A percentile compares a stretch with the other conserved stretches of the same genome.
Evolutionary conservation across 257 asterid species (phyloP).

Genomic region (Nicotiana otophora): DNA sequence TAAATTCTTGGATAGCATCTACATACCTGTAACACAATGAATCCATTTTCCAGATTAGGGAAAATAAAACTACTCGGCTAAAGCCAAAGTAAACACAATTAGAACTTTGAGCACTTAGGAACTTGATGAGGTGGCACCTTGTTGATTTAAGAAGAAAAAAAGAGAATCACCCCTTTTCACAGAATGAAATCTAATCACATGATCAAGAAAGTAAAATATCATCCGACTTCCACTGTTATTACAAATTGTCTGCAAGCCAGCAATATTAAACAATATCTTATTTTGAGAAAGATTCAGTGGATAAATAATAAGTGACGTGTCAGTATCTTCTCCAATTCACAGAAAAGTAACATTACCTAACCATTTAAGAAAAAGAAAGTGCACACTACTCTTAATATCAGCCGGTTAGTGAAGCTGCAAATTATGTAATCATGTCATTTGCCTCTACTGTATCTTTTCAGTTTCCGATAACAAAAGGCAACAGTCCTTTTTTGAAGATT

Average conservation of each 20-base stretch:
- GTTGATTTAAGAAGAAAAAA: background rate
- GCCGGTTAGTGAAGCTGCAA: background rate
- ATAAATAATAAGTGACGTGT: background rate
- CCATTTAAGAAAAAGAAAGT: background rate
- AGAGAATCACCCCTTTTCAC: background rate
- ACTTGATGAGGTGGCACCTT: background rate
- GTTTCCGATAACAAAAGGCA: background rate
- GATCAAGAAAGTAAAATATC: background rate
- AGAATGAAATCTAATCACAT: background rate
- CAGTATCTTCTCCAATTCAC: background rate
- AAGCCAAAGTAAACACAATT: background rate
- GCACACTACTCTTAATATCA: background rate
- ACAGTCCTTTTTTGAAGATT: background rate
- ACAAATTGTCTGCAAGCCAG: background rate
- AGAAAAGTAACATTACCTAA: background rate
- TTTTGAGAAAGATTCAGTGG: background rate
- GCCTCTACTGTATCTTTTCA: background rate
- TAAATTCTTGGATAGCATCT: slow-evolving; percentile 79
- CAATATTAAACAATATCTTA: background rate
- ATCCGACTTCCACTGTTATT: background rate
- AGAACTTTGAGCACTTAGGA: background rate
- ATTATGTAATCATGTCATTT: background rate
- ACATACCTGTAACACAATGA: slow-evolving; percentile 44
- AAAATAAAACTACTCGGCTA: background rate
- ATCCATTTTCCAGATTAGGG: slow-evolving; percentile 5